These are phyloP conservation scores for Marchantia polymorpha DNA, from an alignment of 225 moss, liverwort and hornwort genomes.

Conservation along the genomic window DNA sequence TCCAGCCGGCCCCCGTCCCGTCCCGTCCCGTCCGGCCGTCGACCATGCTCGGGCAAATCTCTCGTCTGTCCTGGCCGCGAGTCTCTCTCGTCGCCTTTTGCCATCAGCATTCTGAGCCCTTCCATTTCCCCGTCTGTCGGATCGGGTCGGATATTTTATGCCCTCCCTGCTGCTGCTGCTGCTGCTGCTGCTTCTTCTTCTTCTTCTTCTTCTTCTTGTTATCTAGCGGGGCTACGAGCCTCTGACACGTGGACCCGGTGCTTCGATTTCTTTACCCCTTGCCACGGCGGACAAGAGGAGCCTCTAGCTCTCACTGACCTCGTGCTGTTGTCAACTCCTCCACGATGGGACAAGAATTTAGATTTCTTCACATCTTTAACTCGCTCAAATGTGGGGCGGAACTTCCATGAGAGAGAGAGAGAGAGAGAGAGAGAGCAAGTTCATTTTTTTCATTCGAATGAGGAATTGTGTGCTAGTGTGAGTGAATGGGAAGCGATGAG, in stretches of 20 bases:
- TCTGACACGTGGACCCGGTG: neutral
- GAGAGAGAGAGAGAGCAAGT: too few relatives aligned
- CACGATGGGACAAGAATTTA: neutral
- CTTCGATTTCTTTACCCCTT: neutral
- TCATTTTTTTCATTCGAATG: neutral
- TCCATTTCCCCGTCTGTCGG: too few relatives aligned
- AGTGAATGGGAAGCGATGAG: too few relatives aligned
- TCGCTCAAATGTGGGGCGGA: too few relatives aligned
- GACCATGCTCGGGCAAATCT: neutral
- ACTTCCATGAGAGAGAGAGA: too few relatives aligned
- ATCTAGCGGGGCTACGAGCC: neutral
- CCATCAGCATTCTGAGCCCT: too few relatives aligned
- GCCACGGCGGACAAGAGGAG: neutral
- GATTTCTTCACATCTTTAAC: too few relatives aligned
- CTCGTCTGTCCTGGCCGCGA: too few relatives aligned
- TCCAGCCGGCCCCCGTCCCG: neutral
- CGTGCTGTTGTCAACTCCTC: conserved; percentile 6
- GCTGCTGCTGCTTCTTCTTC: too few relatives aligned
- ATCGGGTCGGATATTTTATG: neutral
- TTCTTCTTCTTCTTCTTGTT: neutral
- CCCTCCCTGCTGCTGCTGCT: too few relatives aligned
- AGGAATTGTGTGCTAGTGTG: too few relatives aligned
- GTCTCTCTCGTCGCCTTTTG: too few relatives aligned
- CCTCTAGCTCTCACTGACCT: neutral
- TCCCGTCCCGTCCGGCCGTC: neutral